Conservation (phyloP, 805 yeast genomes). For the Brettanomyces naardenensis region DNA sequence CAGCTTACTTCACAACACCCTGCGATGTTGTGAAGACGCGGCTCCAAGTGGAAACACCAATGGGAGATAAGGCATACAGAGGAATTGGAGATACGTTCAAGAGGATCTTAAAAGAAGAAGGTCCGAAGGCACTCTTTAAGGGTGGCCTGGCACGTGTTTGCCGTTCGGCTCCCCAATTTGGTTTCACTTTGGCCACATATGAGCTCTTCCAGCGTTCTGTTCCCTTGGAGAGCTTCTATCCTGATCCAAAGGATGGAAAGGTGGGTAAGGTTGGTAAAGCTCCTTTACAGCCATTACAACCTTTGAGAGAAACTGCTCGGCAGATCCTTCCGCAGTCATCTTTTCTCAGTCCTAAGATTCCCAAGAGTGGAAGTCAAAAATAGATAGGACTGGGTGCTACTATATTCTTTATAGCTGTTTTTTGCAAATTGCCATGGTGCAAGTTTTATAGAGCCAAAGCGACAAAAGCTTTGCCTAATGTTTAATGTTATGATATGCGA, state of each 20-base stretch:
- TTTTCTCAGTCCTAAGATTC: not conserved
- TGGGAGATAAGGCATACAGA: slow-evolving; percentile 68
- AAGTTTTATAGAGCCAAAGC: too few species aligned
- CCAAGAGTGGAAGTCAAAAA: too few species aligned
- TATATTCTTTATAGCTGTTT: too few species aligned
- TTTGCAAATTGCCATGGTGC: too few species aligned
- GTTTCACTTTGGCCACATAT: slow-evolving; percentile 95
- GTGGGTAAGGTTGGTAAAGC: not conserved
- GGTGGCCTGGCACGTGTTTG: slow-evolving; percentile 94
- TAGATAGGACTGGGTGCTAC: too few species aligned
- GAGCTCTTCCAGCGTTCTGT: slow-evolving; percentile 76
- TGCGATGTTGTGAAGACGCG: slow-evolving; percentile 96
- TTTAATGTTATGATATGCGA: too few species aligned
- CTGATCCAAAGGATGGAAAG: slow-evolving; percentile 13
- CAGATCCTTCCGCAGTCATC: not conserved
- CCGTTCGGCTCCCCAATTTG: slow-evolving; percentile 96
- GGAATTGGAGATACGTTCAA: slow-evolving; percentile 74
- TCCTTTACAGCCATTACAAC: slow-evolving; percentile 17
- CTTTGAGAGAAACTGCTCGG: slow-evolving; percentile 11
- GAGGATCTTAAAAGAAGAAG: slow-evolving; percentile 75
- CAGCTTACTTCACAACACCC: slow-evolving; percentile 94
- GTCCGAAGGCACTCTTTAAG: slow-evolving; percentile 80
- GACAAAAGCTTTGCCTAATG: too few species aligned
- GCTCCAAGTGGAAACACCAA: slow-evolving; percentile 73
- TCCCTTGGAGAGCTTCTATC: slow-evolving; percentile 48